Evolutionary conservation across 108 stramenopile genomes (phyloP).

Genomic region (Nitzschia sp.): DNA sequence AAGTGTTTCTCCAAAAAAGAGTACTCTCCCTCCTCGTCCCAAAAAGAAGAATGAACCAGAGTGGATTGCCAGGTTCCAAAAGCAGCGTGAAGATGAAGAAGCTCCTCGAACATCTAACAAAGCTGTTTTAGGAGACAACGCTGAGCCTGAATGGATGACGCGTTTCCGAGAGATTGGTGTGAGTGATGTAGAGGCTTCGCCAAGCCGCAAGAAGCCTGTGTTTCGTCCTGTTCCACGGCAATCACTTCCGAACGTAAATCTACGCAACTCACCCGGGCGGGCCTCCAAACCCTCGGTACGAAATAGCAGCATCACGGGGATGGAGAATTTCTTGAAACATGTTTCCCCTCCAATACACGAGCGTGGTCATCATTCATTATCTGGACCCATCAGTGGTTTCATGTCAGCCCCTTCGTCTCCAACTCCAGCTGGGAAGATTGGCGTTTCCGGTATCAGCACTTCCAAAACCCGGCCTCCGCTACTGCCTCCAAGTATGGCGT

Average conservation of each 20-base stretch:
- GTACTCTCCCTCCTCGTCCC: not conserved
- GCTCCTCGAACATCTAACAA: not conserved
- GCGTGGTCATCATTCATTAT: not conserved
- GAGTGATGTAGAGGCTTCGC: constrained; percentile 9
- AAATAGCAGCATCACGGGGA: not conserved
- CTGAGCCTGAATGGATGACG: constrained; percentile 27
- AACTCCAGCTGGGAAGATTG: not conserved
- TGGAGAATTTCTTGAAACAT: not conserved
- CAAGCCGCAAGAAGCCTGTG: constrained; percentile 4
- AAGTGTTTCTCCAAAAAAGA: not conserved
- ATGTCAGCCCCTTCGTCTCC: constrained; percentile 16
- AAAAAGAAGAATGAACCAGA: constrained; percentile 15
- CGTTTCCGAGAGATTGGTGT: constrained; percentile 20
- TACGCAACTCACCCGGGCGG: not conserved
- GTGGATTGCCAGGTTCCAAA: not conserved
- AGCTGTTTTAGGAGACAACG: not conserved
- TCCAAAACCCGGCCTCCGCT: not conserved
- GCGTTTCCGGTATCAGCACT: not conserved
- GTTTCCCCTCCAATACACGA: not conserved
- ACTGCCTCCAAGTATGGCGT: constrained; percentile 1
- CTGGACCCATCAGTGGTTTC: not conserved
- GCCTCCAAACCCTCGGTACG: not conserved
- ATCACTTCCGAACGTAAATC: not conserved
- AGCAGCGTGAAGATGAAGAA: not conserved
- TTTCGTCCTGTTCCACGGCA: constrained; percentile 4